Evolutionary conservation across 441 rosid genomes (phyloP).

Genomic region (Adansonia grandidieri): DNA sequence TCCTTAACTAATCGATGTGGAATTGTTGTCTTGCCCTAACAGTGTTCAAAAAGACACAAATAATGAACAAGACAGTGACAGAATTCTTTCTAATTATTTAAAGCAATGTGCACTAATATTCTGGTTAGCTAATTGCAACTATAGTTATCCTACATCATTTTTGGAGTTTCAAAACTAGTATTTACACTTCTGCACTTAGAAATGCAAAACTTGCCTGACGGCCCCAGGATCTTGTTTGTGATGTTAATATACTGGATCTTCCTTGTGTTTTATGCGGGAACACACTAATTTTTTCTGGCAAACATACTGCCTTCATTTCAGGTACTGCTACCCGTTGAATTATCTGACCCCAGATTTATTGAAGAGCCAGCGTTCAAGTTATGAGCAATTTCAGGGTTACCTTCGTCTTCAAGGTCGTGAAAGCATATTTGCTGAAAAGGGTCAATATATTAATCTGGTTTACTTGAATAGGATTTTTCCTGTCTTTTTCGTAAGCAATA

Average conservation of each 20-base stretch:
- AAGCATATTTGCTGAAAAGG: constrained; percentile 88
- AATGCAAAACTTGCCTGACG: not conserved
- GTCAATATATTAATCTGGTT: constrained; percentile 42
- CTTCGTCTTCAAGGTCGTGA: constrained; percentile 81
- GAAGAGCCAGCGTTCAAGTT: constrained; percentile 64
- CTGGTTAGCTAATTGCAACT: not conserved
- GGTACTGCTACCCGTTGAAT: constrained; percentile 89
- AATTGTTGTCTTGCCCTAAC: no score
- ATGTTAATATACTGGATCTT: not conserved
- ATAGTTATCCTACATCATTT: not conserved
- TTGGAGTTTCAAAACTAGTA: not conserved
- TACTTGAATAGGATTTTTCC: constrained; percentile 11
- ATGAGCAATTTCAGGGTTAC: constrained; percentile 74
- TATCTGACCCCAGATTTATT: constrained; percentile 81
- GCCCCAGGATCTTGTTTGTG: constrained; percentile 7
- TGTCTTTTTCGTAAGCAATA: constrained; percentile 20
- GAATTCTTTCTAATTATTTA: constrained; percentile 23
- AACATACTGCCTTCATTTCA: constrained; percentile 33
- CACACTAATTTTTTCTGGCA: constrained; percentile 25
- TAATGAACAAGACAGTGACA: not conserved
- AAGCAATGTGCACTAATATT: not conserved
- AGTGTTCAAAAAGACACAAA: not conserved
- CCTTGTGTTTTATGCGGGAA: constrained; percentile 9
- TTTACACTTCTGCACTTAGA: not conserved
- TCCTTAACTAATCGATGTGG: no score